Evolutionary conservation across 345 rosid species (phyloP).

Genomic region (Turritis glabra): DNA sequence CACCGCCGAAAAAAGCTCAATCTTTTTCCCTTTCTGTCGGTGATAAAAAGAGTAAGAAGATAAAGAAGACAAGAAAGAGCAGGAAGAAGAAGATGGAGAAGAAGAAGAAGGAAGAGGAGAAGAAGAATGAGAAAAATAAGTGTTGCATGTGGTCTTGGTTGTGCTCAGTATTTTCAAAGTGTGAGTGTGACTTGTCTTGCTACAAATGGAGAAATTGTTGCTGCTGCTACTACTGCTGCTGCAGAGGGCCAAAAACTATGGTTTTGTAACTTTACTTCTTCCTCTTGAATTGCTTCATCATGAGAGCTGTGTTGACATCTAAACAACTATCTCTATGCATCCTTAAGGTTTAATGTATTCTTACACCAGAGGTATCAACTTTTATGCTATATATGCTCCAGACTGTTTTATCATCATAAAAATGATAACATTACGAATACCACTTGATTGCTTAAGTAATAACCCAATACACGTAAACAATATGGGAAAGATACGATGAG

Average conservation of each 20-base stretch:
- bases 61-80: neutral
- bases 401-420: neutral
- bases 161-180: constrained; percentile 11
- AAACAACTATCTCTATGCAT: neutral
- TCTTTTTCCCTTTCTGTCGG: neutral
- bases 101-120: neutral
- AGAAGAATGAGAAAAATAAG: neutral
- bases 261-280: neutral
- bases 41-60: constrained; percentile 16
- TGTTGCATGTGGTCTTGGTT: constrained; percentile 30
- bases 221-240: constrained; percentile 1
- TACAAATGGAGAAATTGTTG: constrained; percentile 10
- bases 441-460: too few species aligned
- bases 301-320: constrained; percentile 12
- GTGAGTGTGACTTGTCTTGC: neutral
- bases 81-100: neutral
- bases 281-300: neutral
- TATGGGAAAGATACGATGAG: constrained; percentile 5
- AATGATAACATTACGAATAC: neutral
- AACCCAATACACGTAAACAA: too few species aligned
- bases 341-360: neutral
- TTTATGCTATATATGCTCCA: neutral
- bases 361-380: neutral
- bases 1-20: neutral
- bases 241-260: neutral